Conservation (phyloP, 352 stramenopile genomes). For the Globisporangium solare region DNA sequence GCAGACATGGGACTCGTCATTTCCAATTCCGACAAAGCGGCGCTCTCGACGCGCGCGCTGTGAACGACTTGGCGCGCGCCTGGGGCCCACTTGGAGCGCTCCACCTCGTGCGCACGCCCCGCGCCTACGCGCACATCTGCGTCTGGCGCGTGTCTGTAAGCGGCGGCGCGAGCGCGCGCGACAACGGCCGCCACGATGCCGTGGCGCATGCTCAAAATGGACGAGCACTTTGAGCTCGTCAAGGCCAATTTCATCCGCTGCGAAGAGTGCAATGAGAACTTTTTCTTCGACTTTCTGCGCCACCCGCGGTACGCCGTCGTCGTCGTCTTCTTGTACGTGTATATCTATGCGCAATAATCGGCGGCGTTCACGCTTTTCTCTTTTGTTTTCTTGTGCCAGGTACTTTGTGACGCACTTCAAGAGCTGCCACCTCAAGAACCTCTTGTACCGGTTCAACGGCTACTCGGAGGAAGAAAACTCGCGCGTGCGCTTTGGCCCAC, state of each 20-base stretch:
- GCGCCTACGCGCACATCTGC: too few species aligned
- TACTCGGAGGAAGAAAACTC: slow-evolving; percentile 73
- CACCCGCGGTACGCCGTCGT: slow-evolving; percentile 43
- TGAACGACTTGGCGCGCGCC: too few species aligned
- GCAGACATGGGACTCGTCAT: too few species aligned
- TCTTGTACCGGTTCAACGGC: slow-evolving; percentile 76
- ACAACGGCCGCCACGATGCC: slow-evolving; percentile 1
- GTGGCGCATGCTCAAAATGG: slow-evolving; percentile 33
- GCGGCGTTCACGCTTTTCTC: neutral
- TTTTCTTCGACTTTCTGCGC: slow-evolving; percentile 77
- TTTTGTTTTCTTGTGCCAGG: slow-evolving; percentile 15
- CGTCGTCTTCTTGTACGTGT: too few species aligned
- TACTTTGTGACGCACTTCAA: slow-evolving; percentile 85
- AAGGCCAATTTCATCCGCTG: slow-evolving; percentile 73
- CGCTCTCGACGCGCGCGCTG: too few species aligned
- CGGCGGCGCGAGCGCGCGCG: neutral
- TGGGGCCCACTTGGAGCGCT: too few species aligned
- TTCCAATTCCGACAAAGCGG: too few species aligned
- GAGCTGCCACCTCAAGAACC: slow-evolving; percentile 71
- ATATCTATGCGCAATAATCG: too few species aligned
- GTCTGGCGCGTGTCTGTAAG: too few species aligned
- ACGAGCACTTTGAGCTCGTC: slow-evolving; percentile 61
- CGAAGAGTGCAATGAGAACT: slow-evolving; percentile 78
- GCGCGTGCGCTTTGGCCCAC: slow-evolving; percentile 61
- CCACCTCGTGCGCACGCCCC: too few species aligned